Base-by-base conservation (phyloP, 116 monocot species). In the Thalassia testudinum region DNA sequence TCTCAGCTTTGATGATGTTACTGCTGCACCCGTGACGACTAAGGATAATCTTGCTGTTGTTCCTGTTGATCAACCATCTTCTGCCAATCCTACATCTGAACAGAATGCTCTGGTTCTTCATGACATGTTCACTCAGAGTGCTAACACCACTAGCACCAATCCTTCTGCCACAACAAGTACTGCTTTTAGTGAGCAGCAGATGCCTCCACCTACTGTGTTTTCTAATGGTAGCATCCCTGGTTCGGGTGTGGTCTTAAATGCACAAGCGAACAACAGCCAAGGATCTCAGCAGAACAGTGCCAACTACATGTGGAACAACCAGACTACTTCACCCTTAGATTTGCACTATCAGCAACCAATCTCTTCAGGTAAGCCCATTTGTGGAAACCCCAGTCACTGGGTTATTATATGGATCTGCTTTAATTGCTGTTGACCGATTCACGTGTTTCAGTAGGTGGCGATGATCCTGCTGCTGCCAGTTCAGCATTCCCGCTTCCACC, bases 401-500 rank as follows among this genome's bases (percentile, higher is more conserved):
- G 10, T 34, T 34, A 34, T 10, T 7, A 16, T 16, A 45, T 20
- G 19, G n/a, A 45, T 45, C 45, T 45, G 45, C 15, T 40, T 40
- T 40, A 7, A 45, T 45, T 3, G 15, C 45, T 5, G 4, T 13
- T 16, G 4, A n/a, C 15, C 15, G 15, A 45, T 45, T 45, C 15
- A 4, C 15, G 4, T 45, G 4, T 6, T 20, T 45, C 15, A n/a
- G 24, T 21, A 78, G 78, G 60, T 60, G 27, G 55, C 60, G 57
- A 54, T 71, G 78, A 74, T 52, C 70, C 85, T 57, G 27, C 27
- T 52, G 67, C 85, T 57, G 27, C 27, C 42, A 72, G 69, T 26
- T 51, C 12, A 58, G 74, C 53, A 47, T 68, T 99, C 62, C 90
- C 90, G 2, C 80, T 71, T 17, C 99, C 99, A 50, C 99, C 99